Conservation (phyloP, 805 yeast genomes). For the Wickerhamiella cacticola region DNA sequence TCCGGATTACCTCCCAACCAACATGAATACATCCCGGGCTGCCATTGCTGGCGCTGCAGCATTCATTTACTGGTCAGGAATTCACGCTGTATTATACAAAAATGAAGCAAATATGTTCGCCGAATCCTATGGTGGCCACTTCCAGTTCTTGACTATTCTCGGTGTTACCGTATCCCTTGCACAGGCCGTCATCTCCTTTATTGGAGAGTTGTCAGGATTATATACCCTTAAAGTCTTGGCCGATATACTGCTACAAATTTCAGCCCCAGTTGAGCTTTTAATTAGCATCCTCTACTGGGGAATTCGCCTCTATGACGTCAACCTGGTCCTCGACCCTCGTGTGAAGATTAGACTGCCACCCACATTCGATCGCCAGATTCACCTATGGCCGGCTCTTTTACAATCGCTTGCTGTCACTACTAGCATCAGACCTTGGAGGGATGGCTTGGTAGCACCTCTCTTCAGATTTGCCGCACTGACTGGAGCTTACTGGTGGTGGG, state of each 20-base stretch:
- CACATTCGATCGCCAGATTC: conserved; percentile 26
- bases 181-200: conserved; percentile 22
- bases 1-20: neutral
- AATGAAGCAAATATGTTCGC: conserved; percentile 16
- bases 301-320: conserved; percentile 21
- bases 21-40: conserved; percentile 1
- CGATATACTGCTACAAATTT: conserved; percentile 19
- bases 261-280: conserved; percentile 28
- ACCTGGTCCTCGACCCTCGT: conserved; percentile 25
- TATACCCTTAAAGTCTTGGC: conserved; percentile 18
- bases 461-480: conserved; percentile 19
- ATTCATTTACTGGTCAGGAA: conserved; percentile 18
- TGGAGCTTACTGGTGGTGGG: conserved; percentile 29
- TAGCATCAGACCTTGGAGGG: conserved; percentile 22
- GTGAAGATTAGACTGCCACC: conserved; percentile 20
- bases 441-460: conserved; percentile 18
- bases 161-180: conserved; percentile 20
- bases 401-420: conserved; percentile 23
- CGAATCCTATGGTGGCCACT: conserved; percentile 29
- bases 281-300: conserved; percentile 29
- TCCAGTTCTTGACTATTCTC: conserved; percentile 27
- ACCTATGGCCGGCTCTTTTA: conserved; percentile 26
- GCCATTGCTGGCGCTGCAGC: conserved; percentile 15
- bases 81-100: conserved; percentile 13
- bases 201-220: conserved; percentile 25